Base-by-base conservation (phyloP, 2,329 filamentous ascomycete genomes). In the Zalaria obscura region DNA sequence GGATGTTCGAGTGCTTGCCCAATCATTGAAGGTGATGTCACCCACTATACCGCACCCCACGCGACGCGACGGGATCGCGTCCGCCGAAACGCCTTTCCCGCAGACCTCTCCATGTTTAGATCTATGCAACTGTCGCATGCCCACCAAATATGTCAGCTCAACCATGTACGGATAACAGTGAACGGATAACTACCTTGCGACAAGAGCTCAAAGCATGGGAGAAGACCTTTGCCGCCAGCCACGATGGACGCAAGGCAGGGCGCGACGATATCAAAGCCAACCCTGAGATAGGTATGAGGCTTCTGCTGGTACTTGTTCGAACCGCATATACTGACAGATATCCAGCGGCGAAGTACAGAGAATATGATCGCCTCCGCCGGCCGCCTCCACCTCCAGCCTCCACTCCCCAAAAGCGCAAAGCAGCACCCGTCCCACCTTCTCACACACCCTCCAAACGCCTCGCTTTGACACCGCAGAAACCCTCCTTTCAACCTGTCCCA, bases 201-300 rank as follows among this genome's bases (percentile, higher is more conserved):
- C 62, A 67, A 32, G 76, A 83, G 47, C 64, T 89, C 38, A 89
- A 89, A 61, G 59, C 61, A 48, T 91, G 83, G 78, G 84, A 91
- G 56, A 75, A 67, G 48, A 64, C 72, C 5, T 89, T 83, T 66
- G 71, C 74, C 4, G 64, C 65, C 25, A 58, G 66, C 10, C 72
- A 88, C 53, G 65, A 63, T 28, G 82, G 83, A 39, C 72, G 69
- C 48, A 88, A 86, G 64, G 79, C 83, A 3, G 67, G 70, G 39
- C 72, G 81, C 43, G 73, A 77, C n/a, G 82, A 86, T 53, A 87
- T 89, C 65, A 87, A 85, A 62, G 69, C 71, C 40, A 77, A 84
- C 51, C 69, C 73, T 5, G 70, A 72, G 0, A 86, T 88, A 52
- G 79, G 82, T 85, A 71, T 34, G 40, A 18, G 2, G 18, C 26